Evolutionary conservation across 1,139 yeast genomes (phyloP).

Genomic region (Yamadazyma diospyri): DNA sequence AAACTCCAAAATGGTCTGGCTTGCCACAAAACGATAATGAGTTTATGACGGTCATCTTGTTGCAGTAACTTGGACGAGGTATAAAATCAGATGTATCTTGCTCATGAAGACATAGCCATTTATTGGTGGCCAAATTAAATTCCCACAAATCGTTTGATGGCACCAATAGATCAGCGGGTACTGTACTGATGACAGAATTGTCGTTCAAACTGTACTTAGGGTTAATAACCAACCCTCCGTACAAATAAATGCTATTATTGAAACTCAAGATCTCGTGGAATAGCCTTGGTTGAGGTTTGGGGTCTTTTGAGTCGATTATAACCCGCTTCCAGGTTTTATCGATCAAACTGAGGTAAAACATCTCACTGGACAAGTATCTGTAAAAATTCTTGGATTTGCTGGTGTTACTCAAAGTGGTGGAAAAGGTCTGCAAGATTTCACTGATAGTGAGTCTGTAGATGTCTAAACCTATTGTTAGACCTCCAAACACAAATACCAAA

Average conservation of each 20-base stretch:
- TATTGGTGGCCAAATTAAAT: constrained; percentile 46
- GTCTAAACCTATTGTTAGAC: constrained; percentile 57
- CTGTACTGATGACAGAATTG: constrained; percentile 2
- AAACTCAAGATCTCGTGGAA: constrained; percentile 55
- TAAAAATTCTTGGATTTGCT: constrained; percentile 27
- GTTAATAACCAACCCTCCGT: constrained; percentile 54
- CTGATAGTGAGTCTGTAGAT: constrained; percentile 34
- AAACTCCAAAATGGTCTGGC: constrained; percentile 50
- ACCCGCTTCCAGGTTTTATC: constrained; percentile 55
- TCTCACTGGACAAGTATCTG: constrained; percentile 53
- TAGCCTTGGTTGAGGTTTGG: constrained; percentile 51
- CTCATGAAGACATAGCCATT: constrained; percentile 49
- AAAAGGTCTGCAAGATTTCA: constrained; percentile 26
- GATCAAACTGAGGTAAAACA: constrained; percentile 54
- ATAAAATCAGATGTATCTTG: constrained; percentile 17
- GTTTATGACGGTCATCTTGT: constrained; percentile 45
- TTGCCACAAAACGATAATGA: constrained; percentile 40
- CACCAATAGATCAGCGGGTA: constrained; percentile 22
- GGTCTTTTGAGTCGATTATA: constrained; percentile 8
- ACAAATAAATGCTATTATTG: constrained; percentile 50
- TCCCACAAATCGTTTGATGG: constrained; percentile 68
- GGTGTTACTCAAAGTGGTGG: constrained; percentile 24
- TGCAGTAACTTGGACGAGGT: constrained; percentile 49
- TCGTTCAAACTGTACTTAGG: constrained; percentile 10
- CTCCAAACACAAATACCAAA: constrained; percentile 62